These are phyloP conservation scores for Trichocladium uniseriatum DNA, from an alignment of 495 filamentous ascomycete species.

Conservation along the genomic window DNA sequence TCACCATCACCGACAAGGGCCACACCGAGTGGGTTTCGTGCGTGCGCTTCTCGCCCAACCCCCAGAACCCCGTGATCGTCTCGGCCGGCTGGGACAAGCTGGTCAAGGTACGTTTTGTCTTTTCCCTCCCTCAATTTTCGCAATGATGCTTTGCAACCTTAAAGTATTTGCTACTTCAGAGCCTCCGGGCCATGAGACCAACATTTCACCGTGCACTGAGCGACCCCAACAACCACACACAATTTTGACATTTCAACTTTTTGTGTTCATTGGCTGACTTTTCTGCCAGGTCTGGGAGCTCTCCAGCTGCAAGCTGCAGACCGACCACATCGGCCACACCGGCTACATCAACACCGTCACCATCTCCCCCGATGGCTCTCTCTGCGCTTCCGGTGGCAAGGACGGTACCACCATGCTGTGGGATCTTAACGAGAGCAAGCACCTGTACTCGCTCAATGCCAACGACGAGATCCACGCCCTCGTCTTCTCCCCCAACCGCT, in stretches of 20 bases:
- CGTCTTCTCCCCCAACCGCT: constrained; percentile 99
- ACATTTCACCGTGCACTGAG: constrained; percentile 79
- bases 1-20: constrained; percentile 99
- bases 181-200: constrained; percentile 96
- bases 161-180: constrained; percentile 99
- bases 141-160: constrained; percentile 80
- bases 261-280: constrained; percentile 5
- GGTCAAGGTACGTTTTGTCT: constrained; percentile 74
- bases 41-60: constrained; percentile 99
- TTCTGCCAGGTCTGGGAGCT: constrained; percentile 89
- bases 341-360: constrained; percentile 99
- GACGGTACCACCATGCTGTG: constrained; percentile 99
- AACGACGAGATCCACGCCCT: constrained; percentile 99
- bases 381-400: constrained; percentile 98
- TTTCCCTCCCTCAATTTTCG: not conserved
- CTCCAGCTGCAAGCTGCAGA: constrained; percentile 97
- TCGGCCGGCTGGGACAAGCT: constrained; percentile 99
- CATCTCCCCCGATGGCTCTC: constrained; percentile 98
- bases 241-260: not conserved
- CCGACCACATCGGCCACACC: constrained; percentile 99
- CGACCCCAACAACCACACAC: constrained; percentile 2
- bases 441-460: constrained; percentile 98
- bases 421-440: constrained; percentile 99
- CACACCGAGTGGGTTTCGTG: constrained; percentile 99
- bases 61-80: constrained; percentile 99